These are phyloP conservation scores for Pyrenophora teres DNA, from an alignment of 2,329 filamentous ascomycete genomes.

Conservation along the genomic window DNA sequence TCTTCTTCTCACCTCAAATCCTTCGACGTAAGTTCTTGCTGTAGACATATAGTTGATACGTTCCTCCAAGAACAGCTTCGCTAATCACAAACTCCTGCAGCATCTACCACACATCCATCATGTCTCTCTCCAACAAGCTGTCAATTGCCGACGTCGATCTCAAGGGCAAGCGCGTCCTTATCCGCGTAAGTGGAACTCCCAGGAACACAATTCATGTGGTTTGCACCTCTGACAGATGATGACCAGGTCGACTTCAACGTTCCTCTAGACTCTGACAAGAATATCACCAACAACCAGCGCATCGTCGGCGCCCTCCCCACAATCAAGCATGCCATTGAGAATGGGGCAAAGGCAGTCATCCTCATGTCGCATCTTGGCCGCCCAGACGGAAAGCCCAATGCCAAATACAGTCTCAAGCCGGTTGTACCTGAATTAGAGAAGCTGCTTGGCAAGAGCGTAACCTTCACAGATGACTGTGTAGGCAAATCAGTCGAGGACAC, in stretches of 20 bases:
- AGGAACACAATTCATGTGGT: slow-evolving; percentile 17
- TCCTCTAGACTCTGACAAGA: slow-evolving; percentile 88
- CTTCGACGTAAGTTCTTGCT: slow-evolving; percentile 25
- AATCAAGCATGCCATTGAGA: slow-evolving; percentile 89
- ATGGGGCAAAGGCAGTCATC: slow-evolving; percentile 89
- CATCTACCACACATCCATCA: slow-evolving; percentile 48
- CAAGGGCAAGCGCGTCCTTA: slow-evolving; percentile 97
- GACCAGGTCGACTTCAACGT: slow-evolving; percentile 98
- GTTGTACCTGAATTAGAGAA: slow-evolving; percentile 91
- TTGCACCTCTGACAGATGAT: slow-evolving; percentile 14
- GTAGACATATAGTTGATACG: slow-evolving; percentile 1
- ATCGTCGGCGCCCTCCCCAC: slow-evolving; percentile 94
- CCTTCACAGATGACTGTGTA: slow-evolving; percentile 88
- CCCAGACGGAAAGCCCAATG: slow-evolving; percentile 84
- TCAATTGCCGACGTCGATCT: slow-evolving; percentile 95
- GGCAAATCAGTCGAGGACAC: slow-evolving; percentile 87
- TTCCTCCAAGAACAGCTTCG: slow-evolving; percentile 1
- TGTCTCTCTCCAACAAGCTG: slow-evolving; percentile 99
- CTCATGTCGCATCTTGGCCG: slow-evolving; percentile 99
- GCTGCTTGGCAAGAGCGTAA: slow-evolving; percentile 81
- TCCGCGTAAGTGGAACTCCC: slow-evolving; percentile 71
- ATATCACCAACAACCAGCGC: slow-evolving; percentile 97
- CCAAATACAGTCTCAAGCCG: slow-evolving; percentile 93
- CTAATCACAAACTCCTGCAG: slow-evolving; percentile 3
- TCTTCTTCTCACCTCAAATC: slow-evolving; percentile 14